phyloP scores from a whole-genome alignment of 768 basidiomycete species.

The Neoboletus subvelutipes region DNA sequence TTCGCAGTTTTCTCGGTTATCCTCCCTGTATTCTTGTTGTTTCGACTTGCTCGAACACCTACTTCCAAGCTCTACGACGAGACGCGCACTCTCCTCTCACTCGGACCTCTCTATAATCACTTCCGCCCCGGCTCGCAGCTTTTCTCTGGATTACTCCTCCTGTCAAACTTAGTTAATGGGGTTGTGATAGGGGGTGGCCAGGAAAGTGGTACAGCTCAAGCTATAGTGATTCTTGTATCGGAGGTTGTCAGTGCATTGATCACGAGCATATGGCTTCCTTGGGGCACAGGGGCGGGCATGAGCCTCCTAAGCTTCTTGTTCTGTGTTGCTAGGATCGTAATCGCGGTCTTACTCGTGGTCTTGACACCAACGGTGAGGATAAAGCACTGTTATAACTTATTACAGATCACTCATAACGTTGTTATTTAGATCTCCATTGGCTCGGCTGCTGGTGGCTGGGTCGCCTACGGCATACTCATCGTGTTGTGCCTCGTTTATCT shows the following conservation, averaged over 20 bases:
- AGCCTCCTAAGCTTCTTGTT: constrained; percentile 92
- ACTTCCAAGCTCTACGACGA: constrained; percentile 94
- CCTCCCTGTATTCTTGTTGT: constrained; percentile 70
- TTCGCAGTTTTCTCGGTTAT: constrained; percentile 79
- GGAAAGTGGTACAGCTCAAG: constrained; percentile 86
- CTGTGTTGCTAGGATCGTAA: constrained; percentile 85
- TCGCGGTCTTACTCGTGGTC: constrained; percentile 88
- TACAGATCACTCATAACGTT: constrained; percentile 11
- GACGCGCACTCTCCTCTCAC: constrained; percentile 83
- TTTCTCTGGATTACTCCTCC: constrained; percentile 80
- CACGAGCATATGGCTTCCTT: constrained; percentile 93
- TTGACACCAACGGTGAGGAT: constrained; percentile 78
- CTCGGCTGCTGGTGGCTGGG: constrained; percentile 81
- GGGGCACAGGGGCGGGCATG: constrained; percentile 97
- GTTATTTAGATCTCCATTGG: constrained; percentile 76
- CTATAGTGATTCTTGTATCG: constrained; percentile 83
- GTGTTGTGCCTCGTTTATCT: constrained; percentile 81
- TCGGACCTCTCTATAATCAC: constrained; percentile 94
- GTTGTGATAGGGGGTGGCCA: constrained; percentile 89
- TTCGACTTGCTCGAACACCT: constrained; percentile 76
- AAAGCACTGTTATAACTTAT: background rate
- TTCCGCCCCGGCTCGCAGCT: constrained; percentile 90
- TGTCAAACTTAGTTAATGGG: constrained; percentile 80
- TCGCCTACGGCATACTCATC: constrained; percentile 88
- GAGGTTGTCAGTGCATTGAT: constrained; percentile 86